phyloP scores from a whole-genome alignment of 495 filamentous ascomycete genomes.

The Penicillium paradoxum region DNA sequence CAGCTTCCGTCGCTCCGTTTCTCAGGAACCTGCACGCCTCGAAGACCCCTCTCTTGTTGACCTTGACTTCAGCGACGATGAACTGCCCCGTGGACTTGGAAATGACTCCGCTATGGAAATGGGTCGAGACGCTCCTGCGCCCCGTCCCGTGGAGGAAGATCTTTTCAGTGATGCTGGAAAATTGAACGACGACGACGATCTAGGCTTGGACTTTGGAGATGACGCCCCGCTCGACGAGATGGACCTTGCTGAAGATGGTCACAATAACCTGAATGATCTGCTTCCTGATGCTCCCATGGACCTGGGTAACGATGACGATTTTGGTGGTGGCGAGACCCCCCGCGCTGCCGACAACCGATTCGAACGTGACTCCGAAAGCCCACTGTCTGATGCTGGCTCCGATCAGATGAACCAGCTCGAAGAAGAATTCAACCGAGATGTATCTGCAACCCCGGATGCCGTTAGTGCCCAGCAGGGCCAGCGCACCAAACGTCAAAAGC shows the following conservation, averaged over 20 bases:
- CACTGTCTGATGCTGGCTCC: slow-evolving; percentile 35
- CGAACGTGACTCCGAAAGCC: slow-evolving; percentile 51
- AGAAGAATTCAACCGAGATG: slow-evolving; percentile 56
- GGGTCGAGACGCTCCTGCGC: slow-evolving; percentile 70
- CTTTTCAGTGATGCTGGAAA: slow-evolving; percentile 62
- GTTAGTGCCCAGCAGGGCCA: slow-evolving; percentile 53
- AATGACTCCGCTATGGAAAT: slow-evolving; percentile 70
- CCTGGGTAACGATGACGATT: slow-evolving; percentile 41
- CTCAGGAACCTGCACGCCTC: slow-evolving; percentile 45
- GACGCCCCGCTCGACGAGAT: slow-evolving; percentile 44
- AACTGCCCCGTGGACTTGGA: slow-evolving; percentile 38
- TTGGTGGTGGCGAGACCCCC: slow-evolving; percentile 36
- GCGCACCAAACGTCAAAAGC: slow-evolving; percentile 68
- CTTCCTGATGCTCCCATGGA: slow-evolving; percentile 42
- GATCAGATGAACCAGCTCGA: slow-evolving; percentile 40
- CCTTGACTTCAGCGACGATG: slow-evolving; percentile 49
- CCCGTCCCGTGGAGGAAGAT: slow-evolving; percentile 64
- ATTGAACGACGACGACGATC: slow-evolving; percentile 39
- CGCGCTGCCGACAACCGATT: slow-evolving; percentile 57
- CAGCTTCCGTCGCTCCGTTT: slow-evolving; percentile 45
- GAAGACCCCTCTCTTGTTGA: slow-evolving; percentile 47
- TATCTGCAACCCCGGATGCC: slow-evolving; percentile 55
- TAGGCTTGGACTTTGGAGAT: slow-evolving; percentile 51
- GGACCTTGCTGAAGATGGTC: slow-evolving; percentile 30
- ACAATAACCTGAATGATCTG: slow-evolving; percentile 30